Percentiles rank a stretch among this genome's conserved stretches.
Conservation (phyloP, 1,284 basidiomycete genomes). For the Heterobasidion occidentale region DNA sequence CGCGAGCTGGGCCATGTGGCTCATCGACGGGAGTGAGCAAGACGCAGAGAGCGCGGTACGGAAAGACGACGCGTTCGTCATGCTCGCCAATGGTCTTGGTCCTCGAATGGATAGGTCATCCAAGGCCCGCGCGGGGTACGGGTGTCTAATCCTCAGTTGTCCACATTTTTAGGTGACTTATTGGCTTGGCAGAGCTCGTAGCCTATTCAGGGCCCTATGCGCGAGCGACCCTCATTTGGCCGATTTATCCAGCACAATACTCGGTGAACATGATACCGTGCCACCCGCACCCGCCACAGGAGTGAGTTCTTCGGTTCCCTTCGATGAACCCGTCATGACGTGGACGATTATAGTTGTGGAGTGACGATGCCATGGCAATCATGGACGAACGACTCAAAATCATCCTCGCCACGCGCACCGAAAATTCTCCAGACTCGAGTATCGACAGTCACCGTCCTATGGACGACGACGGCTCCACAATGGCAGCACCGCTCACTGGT, state of each 20-base stretch:
- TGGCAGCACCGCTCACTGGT: not conserved
- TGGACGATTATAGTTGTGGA: slow-evolving; percentile 34
- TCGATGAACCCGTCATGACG: too few relatives aligned
- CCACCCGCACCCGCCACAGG: not conserved
- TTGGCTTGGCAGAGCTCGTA: slow-evolving; percentile 6
- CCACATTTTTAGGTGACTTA: not conserved
- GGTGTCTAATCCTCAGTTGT: not conserved
- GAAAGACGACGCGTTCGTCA: slow-evolving; percentile 33
- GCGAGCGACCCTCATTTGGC: slow-evolving; percentile 27
- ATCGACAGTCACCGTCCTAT: not conserved
- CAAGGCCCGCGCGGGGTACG: slow-evolving; percentile 27
- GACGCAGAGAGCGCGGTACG: slow-evolving; percentile 24
- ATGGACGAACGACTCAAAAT: slow-evolving; percentile 48
- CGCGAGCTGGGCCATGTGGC: slow-evolving; percentile 63
- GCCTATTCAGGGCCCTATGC: slow-evolving; percentile 33
- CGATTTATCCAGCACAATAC: slow-evolving; percentile 7
- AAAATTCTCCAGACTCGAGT: not conserved
- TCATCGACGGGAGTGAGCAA: slow-evolving; percentile 30
- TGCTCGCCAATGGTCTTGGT: slow-evolving; percentile 41
- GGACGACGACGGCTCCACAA: too few relatives aligned
- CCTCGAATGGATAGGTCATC: slow-evolving; percentile 20
- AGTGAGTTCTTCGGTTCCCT: slow-evolving; percentile 5
- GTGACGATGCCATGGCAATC: slow-evolving; percentile 32
- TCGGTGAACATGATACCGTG: not conserved
- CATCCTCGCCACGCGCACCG: slow-evolving; percentile 19